A percentile compares a stretch with the other conserved stretches of the same genome.
phyloP scores from a whole-genome alignment of 805 yeast genomes.

The Candida ovalis region DNA sequence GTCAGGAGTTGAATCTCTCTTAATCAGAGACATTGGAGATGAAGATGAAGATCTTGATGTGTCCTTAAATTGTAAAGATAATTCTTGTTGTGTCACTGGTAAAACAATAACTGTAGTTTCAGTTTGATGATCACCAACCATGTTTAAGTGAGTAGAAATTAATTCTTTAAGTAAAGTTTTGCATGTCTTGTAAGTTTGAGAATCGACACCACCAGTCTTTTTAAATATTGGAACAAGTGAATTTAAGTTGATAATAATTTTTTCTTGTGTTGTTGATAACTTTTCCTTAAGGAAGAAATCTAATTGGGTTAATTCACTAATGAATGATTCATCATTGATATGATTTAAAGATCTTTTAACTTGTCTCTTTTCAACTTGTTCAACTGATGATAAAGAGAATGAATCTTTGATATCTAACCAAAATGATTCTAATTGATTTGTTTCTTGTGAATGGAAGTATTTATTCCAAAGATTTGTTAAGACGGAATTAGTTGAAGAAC shows the following conservation, averaged over 20 bases:
- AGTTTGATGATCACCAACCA: constrained; percentile 9
- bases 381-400: constrained; percentile 7
- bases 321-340: constrained; percentile 44
- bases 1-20: constrained; percentile 18
- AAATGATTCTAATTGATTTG: constrained; percentile 31
- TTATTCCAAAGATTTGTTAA: constrained; percentile 23
- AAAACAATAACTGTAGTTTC: constrained; percentile 33
- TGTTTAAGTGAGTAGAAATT: constrained; percentile 19
- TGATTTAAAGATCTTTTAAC: constrained; percentile 28
- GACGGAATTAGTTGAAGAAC: constrained; percentile 11
- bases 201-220: constrained; percentile 43
- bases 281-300: constrained; percentile 34
- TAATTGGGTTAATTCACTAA: constrained; percentile 46
- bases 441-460: constrained; percentile 24
- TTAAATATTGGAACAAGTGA: constrained; percentile 40
- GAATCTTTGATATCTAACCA: constrained; percentile 35
- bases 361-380: constrained; percentile 20
- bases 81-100: constrained; percentile 27
- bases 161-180: constrained; percentile 33
- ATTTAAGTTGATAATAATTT: constrained; percentile 37
- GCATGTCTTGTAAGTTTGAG: constrained; percentile 40
- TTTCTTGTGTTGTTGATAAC: constrained; percentile 16
- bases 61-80: constrained; percentile 16
- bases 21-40: constrained; percentile 14
- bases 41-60: not conserved